phyloP scores from a whole-genome alignment of 352 stramenopile genomes.

The Pythium volutum region DNA sequence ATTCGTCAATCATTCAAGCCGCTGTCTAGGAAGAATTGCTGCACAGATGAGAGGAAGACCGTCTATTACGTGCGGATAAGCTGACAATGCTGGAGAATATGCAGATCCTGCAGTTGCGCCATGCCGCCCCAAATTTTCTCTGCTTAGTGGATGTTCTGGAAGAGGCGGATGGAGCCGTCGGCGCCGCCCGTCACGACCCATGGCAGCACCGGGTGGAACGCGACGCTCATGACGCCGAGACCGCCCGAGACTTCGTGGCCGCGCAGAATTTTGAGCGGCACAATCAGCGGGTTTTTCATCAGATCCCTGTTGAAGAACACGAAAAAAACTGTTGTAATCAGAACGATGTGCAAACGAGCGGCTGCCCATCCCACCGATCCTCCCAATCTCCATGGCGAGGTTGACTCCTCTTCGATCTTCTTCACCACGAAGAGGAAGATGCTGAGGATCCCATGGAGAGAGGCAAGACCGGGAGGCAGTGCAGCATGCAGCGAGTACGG shows the following conservation, averaged over 20 bases:
- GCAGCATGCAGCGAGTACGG: not conserved
- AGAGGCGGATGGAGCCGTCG: constrained; percentile 95
- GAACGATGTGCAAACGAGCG: constrained; percentile 1
- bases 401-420: too few species aligned
- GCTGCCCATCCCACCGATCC: constrained; percentile 2
- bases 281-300: constrained; percentile 98
- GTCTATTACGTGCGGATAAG: constrained; percentile 25
- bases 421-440: too few species aligned
- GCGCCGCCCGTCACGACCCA: constrained; percentile 94
- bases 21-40: not conserved
- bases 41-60: constrained; percentile 1
- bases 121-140: constrained; percentile 2
- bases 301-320: constrained; percentile 79
- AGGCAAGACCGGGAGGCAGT: constrained; percentile 1
- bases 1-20: not conserved
- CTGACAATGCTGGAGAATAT: constrained; percentile 14
- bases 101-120: not conserved
- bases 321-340: constrained; percentile 8
- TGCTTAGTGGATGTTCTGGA: constrained; percentile 97
- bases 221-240: constrained; percentile 93
- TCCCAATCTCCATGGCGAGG: not conserved
- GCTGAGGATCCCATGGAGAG: too few species aligned
- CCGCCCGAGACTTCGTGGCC: constrained; percentile 92
- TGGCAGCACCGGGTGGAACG: constrained; percentile 97
- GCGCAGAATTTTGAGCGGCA: constrained; percentile 98